Conservation (phyloP, 352 stramenopile species). For the Globisporangium spinosum region DNA sequence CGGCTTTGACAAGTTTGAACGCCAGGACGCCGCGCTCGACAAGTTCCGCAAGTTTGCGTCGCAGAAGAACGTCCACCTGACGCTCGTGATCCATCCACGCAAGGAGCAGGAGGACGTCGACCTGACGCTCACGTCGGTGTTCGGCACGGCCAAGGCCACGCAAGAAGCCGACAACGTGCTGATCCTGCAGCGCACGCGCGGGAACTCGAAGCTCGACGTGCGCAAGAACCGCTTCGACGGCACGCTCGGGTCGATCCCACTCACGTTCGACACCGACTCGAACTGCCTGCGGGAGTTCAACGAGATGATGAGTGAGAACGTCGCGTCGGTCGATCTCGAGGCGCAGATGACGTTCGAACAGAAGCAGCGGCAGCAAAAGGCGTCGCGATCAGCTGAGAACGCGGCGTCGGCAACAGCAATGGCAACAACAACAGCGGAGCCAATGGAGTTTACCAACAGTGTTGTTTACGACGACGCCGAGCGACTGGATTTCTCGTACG, state of each 20-base stretch:
- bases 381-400: conserved; percentile 17
- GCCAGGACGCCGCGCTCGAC: conserved; percentile 93
- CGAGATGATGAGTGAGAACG: conserved; percentile 60
- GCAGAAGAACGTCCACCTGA: conserved; percentile 97
- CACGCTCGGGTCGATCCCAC: conserved; percentile 80
- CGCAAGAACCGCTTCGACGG: conserved; percentile 96
- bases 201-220: conserved; percentile 94
- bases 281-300: conserved; percentile 65
- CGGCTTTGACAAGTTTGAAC: conserved; percentile 88
- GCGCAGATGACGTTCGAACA: conserved; percentile 77
- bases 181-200: conserved; percentile 93
- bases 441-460: not conserved
- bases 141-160: conserved; percentile 97
- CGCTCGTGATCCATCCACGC: conserved; percentile 97
- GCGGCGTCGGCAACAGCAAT: not conserved
- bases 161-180: conserved; percentile 99
- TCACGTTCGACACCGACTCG: conserved; percentile 80
- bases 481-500: conserved; percentile 13
- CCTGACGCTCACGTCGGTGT: conserved; percentile 95
- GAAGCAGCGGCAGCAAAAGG: conserved; percentile 41
- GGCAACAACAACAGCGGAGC: not conserved
- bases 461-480: not conserved
- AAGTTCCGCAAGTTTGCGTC: conserved; percentile 96
- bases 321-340: conserved; percentile 71
- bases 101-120: conserved; percentile 96